phyloP scores from a whole-genome alignment of 2,329 filamentous ascomycete genomes.

The Calonectria pteridis region DNA sequence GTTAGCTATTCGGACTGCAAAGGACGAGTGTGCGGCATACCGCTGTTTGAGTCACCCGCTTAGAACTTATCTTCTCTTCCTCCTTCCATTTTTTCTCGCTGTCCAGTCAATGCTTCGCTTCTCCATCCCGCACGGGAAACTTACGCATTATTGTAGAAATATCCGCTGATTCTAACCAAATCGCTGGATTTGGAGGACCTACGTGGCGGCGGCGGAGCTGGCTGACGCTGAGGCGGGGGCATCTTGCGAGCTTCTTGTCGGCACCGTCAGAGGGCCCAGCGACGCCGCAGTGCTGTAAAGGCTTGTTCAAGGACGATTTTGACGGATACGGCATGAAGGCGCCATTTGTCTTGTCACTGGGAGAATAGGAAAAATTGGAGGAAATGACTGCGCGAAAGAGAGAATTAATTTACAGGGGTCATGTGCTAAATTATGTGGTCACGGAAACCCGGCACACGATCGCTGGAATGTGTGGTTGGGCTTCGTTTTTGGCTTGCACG shows the following conservation, averaged over 20 bases:
- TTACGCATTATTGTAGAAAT: neutral
- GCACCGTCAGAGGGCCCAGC: too few relatives aligned
- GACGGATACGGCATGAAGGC: too few relatives aligned
- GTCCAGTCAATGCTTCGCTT: neutral
- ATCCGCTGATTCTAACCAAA: neutral
- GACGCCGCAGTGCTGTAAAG: neutral
- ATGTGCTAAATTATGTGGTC: neutral
- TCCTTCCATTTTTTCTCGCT: neutral
- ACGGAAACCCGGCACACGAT: neutral
- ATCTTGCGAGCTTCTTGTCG: neutral
- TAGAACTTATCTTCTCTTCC: neutral
- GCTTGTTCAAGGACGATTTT: neutral
- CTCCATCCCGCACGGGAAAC: neutral
- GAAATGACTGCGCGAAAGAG: neutral
- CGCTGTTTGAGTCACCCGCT: neutral
- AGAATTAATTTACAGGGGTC: neutral
- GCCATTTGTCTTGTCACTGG: neutral
- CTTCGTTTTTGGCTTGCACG: neutral
- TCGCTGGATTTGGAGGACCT: neutral
- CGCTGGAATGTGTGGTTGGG: neutral
- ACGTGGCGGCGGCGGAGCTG: neutral
- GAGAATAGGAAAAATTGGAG: neutral
- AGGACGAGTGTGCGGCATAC: neutral
- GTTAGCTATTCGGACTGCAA: too few relatives aligned
- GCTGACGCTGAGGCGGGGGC: neutral